Percentiles rank a stretch among this genome's conserved stretches.
phyloP scores from a whole-genome alignment of 441 rosid species.

The Euphorbia schlechtendalii region DNA sequence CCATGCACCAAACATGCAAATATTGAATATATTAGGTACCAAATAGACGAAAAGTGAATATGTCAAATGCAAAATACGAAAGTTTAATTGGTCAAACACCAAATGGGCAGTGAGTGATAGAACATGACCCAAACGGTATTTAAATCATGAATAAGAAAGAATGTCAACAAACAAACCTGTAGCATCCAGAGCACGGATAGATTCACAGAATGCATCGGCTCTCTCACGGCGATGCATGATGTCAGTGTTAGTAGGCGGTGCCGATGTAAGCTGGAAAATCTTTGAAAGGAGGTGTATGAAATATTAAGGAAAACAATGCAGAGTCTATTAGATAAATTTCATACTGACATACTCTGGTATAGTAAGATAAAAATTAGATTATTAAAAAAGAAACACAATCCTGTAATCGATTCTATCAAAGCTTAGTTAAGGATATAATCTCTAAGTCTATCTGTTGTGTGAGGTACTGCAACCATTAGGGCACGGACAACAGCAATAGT shows the following conservation, averaged over 20 bases:
- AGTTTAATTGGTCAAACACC: too few species aligned
- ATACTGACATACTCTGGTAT: too few species aligned
- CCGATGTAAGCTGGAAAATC: constrained; percentile 73
- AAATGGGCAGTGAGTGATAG: too few species aligned
- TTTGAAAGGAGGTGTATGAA: constrained; percentile 71
- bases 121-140: too few species aligned
- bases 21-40: too few species aligned
- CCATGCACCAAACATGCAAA: too few species aligned
- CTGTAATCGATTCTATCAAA: background rate
- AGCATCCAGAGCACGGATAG: constrained; percentile 93
- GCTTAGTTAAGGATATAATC: constrained; percentile 64
- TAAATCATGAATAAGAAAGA: background rate
- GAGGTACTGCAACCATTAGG: constrained; percentile 80
- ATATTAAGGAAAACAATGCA: constrained; percentile 37
- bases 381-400: background rate
- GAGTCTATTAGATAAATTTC: constrained; percentile 11
- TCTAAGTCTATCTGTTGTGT: constrained; percentile 84
- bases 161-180: constrained; percentile 52
- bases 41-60: too few species aligned
- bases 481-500: constrained; percentile 88
- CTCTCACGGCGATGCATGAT: constrained; percentile 70
- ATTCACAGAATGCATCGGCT: constrained; percentile 90
- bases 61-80: too few species aligned
- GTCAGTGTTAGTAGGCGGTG: constrained; percentile 59
- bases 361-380: too few species aligned